Evolutionary conservation across 495 filamentous ascomycete genomes (phyloP).

Genomic region (Apiosordaria backusii): DNA sequence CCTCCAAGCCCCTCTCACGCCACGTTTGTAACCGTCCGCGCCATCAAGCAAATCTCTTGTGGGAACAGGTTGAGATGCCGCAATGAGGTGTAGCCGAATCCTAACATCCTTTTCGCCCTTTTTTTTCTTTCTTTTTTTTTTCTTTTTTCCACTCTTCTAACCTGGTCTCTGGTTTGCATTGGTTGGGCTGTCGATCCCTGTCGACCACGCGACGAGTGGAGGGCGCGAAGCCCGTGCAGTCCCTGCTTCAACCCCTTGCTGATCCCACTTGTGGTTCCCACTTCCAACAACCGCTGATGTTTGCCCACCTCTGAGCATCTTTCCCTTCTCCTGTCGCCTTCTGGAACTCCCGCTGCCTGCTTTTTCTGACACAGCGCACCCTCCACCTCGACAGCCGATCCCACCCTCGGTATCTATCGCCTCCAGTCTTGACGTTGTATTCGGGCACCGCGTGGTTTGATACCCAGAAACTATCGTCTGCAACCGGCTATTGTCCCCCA

Average conservation of each 20-base stretch:
- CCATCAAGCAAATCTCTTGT: not conserved
- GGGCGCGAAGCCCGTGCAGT: conserved; percentile 14
- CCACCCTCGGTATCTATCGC: not conserved
- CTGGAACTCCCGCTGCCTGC: not conserved
- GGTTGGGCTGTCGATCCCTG: conserved; percentile 23
- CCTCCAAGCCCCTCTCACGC: not conserved
- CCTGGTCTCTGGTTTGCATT: conserved; percentile 18
- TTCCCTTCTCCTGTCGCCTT: not conserved
- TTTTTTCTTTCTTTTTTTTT: not conserved
- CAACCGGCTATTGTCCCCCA: conserved; percentile 9
- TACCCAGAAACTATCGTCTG: conserved; percentile 7
- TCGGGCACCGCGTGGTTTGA: conserved; percentile 29
- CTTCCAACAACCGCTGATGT: conserved; percentile 7
- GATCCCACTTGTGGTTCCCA: conserved; percentile 26
- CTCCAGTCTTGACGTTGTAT: conserved; percentile 20
- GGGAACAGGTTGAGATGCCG: not conserved
- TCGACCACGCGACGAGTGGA: conserved; percentile 29
- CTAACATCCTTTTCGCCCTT: not conserved
- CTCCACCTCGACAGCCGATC: not conserved
- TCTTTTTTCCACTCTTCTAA: conserved; percentile 8
- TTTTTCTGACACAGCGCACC: conserved; percentile 8
- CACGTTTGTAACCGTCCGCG: not conserved
- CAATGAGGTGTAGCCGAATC: not conserved
- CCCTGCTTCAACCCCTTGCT: conserved; percentile 15
- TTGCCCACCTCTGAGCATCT: not conserved